phyloP scores from a whole-genome alignment of 2,329 filamentous ascomycete species.

The Ceratocystis huliohia region DNA sequence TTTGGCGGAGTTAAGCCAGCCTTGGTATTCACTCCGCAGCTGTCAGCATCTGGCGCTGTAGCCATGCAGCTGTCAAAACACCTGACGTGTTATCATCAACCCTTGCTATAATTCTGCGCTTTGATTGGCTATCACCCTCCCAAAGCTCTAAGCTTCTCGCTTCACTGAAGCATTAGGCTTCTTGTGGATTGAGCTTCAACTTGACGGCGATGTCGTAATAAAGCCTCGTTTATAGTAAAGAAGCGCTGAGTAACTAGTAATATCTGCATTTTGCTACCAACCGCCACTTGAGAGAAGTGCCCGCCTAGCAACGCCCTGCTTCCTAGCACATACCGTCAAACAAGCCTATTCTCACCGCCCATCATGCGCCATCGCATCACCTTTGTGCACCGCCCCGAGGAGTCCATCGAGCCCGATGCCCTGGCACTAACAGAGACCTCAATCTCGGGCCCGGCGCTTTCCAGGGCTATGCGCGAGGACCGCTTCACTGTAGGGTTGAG shows the following conservation, averaged over 20 bases:
- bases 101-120: neutral
- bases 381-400: constrained; percentile 55
- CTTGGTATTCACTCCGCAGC: neutral
- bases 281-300: neutral
- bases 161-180: neutral
- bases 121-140: neutral
- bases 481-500: constrained; percentile 59
- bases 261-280: too few species aligned
- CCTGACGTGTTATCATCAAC: neutral
- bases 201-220: neutral
- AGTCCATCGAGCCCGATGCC: constrained; percentile 50
- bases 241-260: neutral
- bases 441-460: constrained; percentile 43
- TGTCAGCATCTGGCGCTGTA: neutral
- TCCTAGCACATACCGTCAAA: neutral
- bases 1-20: neutral
- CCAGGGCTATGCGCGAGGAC: constrained; percentile 60
- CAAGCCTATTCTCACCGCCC: constrained; percentile 11
- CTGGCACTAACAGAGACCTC: constrained; percentile 45
- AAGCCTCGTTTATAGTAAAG: neutral
- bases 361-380: constrained; percentile 69
- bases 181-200: neutral
- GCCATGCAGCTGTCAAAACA: neutral
- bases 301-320: neutral
- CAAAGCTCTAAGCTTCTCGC: neutral